phyloP scores from a whole-genome alignment of 1,284 basidiomycete genomes.

The Irpex lacteus region DNA sequence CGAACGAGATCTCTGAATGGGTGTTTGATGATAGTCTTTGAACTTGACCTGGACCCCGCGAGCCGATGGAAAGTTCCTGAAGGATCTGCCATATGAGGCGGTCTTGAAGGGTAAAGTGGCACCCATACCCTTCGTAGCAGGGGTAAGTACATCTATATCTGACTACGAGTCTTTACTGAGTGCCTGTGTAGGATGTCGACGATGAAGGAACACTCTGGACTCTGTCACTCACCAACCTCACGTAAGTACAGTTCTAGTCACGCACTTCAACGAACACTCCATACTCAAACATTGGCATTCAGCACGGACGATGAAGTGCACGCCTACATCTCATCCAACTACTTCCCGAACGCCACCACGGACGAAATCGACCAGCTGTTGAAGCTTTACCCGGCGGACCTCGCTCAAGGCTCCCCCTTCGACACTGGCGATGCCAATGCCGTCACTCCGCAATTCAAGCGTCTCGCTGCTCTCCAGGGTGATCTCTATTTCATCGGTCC shows the following conservation, averaged over 20 bases:
- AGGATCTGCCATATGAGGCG: slow-evolving; percentile 20
- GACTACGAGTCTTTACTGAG: too few relatives aligned
- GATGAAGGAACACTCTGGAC: not conserved
- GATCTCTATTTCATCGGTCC: slow-evolving; percentile 55
- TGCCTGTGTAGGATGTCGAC: not conserved
- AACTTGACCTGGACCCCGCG: slow-evolving; percentile 25
- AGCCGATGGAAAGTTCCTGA: slow-evolving; percentile 28
- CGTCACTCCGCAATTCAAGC: slow-evolving; percentile 49
- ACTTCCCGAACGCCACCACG: slow-evolving; percentile 17
- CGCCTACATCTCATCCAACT: slow-evolving; percentile 33
- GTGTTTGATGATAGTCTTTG: not conserved
- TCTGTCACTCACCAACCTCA: not conserved
- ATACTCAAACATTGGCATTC: slow-evolving; percentile 17
- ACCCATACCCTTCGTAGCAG: slow-evolving; percentile 27
- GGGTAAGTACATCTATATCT: slow-evolving; percentile 9
- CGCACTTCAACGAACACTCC: not conserved
- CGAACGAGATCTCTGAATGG: too few relatives aligned
- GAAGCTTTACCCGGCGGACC: slow-evolving; percentile 24
- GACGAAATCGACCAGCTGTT: slow-evolving; percentile 19
- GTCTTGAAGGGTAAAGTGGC: slow-evolving; percentile 22
- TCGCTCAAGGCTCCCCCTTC: slow-evolving; percentile 48
- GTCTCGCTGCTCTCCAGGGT: slow-evolving; percentile 48
- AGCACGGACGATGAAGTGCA: slow-evolving; percentile 36
- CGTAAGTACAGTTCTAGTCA: not conserved
- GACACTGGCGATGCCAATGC: slow-evolving; percentile 43